phyloP scores from a whole-genome alignment of 2,329 filamentous ascomycete species.

The Cordyceps cateniannulata region DNA sequence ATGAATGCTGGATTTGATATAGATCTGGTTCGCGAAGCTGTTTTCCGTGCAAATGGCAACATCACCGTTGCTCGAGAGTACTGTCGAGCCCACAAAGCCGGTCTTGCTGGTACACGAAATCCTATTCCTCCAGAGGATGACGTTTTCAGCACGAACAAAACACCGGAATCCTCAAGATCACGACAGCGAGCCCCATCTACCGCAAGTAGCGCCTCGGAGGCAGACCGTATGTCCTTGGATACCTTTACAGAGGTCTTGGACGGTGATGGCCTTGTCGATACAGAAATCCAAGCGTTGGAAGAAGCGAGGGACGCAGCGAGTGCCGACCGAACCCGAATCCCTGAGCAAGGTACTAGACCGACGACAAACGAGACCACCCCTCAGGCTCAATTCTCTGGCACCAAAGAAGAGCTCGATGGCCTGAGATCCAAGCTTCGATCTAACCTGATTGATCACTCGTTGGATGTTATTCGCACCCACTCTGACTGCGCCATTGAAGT shows the following conservation, averaged over 20 bases:
- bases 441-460: slow-evolving; percentile 78
- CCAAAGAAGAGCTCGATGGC: slow-evolving; percentile 73
- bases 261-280: slow-evolving; percentile 20
- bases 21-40: slow-evolving; percentile 66
- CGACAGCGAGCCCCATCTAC: slow-evolving; percentile 19
- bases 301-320: neutral
- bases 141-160: slow-evolving; percentile 42
- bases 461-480: slow-evolving; percentile 85
- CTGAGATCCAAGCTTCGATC: slow-evolving; percentile 66
- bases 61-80: slow-evolving; percentile 61
- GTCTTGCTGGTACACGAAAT: slow-evolving; percentile 54
- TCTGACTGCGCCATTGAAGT: slow-evolving; percentile 86
- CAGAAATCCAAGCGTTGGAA: slow-evolving; percentile 11
- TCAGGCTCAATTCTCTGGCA: slow-evolving; percentile 16
- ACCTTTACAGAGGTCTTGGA: slow-evolving; percentile 24
- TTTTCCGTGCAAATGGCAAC: slow-evolving; percentile 74
- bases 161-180: slow-evolving; percentile 24
- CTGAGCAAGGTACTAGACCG: neutral
- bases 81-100: slow-evolving; percentile 56
- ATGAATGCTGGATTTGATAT: slow-evolving; percentile 34
- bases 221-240: slow-evolving; percentile 34
- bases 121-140: slow-evolving; percentile 60
- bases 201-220: slow-evolving; percentile 22
- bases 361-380: neutral
- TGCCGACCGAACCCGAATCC: neutral